Evolutionary conservation across 805 yeast species (phyloP).

Genomic region (Saccharomycopsis sp.): DNA sequence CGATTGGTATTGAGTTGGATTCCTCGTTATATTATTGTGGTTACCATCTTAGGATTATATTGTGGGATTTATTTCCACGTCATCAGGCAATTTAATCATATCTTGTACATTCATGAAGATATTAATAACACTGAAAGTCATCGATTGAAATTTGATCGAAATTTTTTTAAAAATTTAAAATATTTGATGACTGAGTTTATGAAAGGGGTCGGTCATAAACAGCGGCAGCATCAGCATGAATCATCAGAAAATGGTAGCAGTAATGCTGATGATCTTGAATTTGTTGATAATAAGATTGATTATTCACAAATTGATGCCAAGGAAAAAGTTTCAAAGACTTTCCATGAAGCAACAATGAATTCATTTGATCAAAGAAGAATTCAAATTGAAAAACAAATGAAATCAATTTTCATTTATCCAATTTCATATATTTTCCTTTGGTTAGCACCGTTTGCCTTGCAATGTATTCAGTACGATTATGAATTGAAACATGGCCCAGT

Average conservation of each 20-base stretch:
- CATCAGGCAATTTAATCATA: conserved; percentile 47
- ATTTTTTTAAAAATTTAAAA: conserved; percentile 17
- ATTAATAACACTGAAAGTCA: conserved; percentile 22
- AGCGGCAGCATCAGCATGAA: neutral
- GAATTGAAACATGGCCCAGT: conserved; percentile 44
- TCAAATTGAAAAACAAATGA: conserved; percentile 69
- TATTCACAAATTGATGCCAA: conserved; percentile 11
- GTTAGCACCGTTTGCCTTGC: conserved; percentile 71
- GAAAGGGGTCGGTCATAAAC: conserved; percentile 22
- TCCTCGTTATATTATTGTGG: conserved; percentile 63
- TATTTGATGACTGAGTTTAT: conserved; percentile 25
- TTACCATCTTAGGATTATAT: conserved; percentile 58
- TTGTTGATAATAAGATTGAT: neutral
- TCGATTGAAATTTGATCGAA: conserved; percentile 16
- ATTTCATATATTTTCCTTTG: conserved; percentile 72
- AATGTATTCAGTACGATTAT: conserved; percentile 47
- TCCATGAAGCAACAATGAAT: conserved; percentile 55
- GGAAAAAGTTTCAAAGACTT: conserved; percentile 28
- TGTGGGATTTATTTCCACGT: conserved; percentile 68
- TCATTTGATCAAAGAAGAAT: conserved; percentile 57
- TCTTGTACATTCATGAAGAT: conserved; percentile 34
- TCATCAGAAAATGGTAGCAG: conserved; percentile 3
- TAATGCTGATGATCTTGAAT: neutral
- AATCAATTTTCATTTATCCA: conserved; percentile 77
- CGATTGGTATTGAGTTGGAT: conserved; percentile 72